These are phyloP conservation scores for Platanus orientalis DNA, from an alignment of 164 flowering plant species.

Conservation along the genomic window DNA sequence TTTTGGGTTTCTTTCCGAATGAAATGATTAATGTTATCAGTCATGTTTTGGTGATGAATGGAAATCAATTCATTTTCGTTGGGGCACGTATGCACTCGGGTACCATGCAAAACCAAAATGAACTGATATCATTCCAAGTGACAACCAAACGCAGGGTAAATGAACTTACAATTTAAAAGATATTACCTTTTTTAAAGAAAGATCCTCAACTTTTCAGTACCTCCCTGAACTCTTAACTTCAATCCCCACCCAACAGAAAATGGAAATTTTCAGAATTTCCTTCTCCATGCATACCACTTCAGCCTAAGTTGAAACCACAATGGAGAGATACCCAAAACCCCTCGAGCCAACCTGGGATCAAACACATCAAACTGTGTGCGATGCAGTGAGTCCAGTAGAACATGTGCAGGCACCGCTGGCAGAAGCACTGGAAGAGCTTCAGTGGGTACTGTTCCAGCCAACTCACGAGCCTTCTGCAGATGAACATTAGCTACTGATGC, in stretches of 20 bases:
- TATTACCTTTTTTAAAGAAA: too few relatives aligned
- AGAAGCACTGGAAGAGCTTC: slow-evolving; percentile 79
- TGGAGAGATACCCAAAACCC: slow-evolving; percentile 76
- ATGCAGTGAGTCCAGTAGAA: slow-evolving; percentile 57
- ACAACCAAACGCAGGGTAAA: too few relatives aligned
- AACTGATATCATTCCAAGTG: too few relatives aligned
- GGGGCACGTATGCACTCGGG: too few relatives aligned
- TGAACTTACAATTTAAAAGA: too few relatives aligned
- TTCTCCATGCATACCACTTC: slow-evolving; percentile 85
- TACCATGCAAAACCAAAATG: too few relatives aligned
- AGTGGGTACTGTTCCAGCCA: slow-evolving; percentile 64
- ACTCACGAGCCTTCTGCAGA: slow-evolving; percentile 75
- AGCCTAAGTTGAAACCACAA: slow-evolving; percentile 79
- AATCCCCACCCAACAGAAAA: background rate
- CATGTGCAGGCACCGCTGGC: slow-evolving; percentile 83
- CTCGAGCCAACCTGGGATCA: slow-evolving; percentile 70
- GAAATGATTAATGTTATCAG: too few relatives aligned
- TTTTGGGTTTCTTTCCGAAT: too few relatives aligned
- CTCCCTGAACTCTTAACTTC: too few relatives aligned
- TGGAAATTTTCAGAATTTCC: slow-evolving; percentile 40
- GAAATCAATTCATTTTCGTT: too few relatives aligned
- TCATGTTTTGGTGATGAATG: too few relatives aligned
- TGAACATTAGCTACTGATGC: slow-evolving; percentile 87
- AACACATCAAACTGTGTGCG: slow-evolving; percentile 80
- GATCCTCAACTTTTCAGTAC: too few relatives aligned